Evolutionary conservation across 441 rosid genomes (phyloP).

Genomic region (Erysimum pusillum): DNA sequence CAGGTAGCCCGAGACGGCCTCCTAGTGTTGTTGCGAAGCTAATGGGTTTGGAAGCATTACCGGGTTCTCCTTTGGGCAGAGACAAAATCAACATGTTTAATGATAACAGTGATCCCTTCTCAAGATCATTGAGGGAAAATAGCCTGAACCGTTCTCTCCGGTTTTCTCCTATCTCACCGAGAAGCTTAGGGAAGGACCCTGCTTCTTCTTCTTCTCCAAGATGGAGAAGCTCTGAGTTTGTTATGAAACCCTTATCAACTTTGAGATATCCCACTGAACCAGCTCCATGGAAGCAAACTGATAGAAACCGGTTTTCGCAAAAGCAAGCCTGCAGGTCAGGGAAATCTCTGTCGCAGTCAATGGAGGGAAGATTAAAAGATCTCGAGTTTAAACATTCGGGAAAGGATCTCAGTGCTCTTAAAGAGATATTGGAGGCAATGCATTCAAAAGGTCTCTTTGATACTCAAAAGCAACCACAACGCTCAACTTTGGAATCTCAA

Average conservation of each 20-base stretch:
- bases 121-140: conserved; percentile 57
- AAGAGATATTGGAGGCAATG: conserved; percentile 79
- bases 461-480: conserved; percentile 63
- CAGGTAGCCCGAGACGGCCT: conserved; percentile 67
- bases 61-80: conserved; percentile 62
- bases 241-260: conserved; percentile 74
- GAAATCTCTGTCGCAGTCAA: conserved; percentile 52
- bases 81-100: conserved; percentile 46
- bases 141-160: conserved; percentile 53
- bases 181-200: conserved; percentile 71
- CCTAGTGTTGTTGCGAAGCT: conserved; percentile 91
- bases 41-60: conserved; percentile 94
- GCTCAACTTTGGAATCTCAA: conserved; percentile 53
- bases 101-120: conserved; percentile 52
- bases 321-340: conserved; percentile 56
- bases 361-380: conserved; percentile 75
- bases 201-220: conserved; percentile 60
- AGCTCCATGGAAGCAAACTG: conserved; percentile 88
- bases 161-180: conserved; percentile 55
- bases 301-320: conserved; percentile 55
- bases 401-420: conserved; percentile 81
- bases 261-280: conserved; percentile 77
- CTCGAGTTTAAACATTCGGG: conserved; percentile 75
- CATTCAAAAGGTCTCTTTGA: conserved; percentile 72
- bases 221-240: conserved; percentile 78